Conservation (phyloP, 768 basidiomycete genomes). For the Hypsizygus marmoreus region DNA sequence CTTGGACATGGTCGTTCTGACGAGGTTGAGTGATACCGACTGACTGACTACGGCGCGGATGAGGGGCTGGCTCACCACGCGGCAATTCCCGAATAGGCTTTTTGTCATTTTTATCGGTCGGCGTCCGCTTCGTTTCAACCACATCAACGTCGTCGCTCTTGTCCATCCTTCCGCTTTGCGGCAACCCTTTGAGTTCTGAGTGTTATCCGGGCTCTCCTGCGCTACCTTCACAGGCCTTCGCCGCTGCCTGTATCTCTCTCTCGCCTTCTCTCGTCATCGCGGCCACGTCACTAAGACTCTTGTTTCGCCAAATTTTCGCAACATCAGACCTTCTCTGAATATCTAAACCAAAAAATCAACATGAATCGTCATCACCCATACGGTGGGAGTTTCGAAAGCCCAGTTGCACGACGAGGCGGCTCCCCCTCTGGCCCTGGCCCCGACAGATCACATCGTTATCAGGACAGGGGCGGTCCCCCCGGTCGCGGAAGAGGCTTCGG, state of each 20-base stretch:
- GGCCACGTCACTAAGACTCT: constrained; percentile 39
- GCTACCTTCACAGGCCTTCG: constrained; percentile 8
- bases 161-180: constrained; percentile 17
- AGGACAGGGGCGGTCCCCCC: constrained; percentile 57
- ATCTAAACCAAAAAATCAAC: constrained; percentile 30
- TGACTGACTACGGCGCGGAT: constrained; percentile 25
- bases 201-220: constrained; percentile 28
- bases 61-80: constrained; percentile 29
- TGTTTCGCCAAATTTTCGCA: constrained; percentile 9
- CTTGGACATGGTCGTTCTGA: constrained; percentile 75
- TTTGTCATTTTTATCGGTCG: constrained; percentile 9
- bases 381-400: constrained; percentile 61
- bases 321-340: constrained; percentile 20
- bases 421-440: constrained; percentile 67
- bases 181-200: constrained; percentile 24
- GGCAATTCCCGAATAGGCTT: constrained; percentile 34
- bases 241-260: constrained; percentile 8
- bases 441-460: constrained; percentile 68
- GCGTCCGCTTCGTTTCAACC: constrained; percentile 31
- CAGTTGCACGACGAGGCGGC: constrained; percentile 60
- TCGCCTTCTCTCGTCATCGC: constrained; percentile 3
- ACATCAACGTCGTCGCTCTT: constrained; percentile 34
- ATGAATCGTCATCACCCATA: constrained; percentile 96
- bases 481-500: constrained; percentile 49
- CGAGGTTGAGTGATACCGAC: constrained; percentile 27